Percentiles rank a stretch among this genome's conserved stretches.
These are phyloP conservation scores for Pascua guehoae DNA, from an alignment of 1,284 basidiomycete genomes.

Conservation along the genomic window DNA sequence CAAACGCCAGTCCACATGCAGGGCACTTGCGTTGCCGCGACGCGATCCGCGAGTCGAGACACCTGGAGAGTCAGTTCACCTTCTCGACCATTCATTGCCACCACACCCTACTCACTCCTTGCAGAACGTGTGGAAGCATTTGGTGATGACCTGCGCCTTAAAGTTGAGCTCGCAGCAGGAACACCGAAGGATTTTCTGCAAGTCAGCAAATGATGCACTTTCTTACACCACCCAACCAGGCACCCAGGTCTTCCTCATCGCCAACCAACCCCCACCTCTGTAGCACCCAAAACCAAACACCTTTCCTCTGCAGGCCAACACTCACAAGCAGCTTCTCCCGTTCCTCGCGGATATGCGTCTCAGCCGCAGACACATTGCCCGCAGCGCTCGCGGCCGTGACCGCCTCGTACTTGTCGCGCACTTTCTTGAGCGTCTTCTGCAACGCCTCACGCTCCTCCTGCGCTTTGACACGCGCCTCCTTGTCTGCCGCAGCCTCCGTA, in stretches of 20 bases:
- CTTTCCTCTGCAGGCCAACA: constrained; percentile 5
- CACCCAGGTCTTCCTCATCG: neutral
- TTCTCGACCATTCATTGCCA: constrained; percentile 1
- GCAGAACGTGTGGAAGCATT: constrained; percentile 75
- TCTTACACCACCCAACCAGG: too few species aligned
- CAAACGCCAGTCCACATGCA: constrained; percentile 79
- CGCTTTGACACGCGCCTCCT: constrained; percentile 33
- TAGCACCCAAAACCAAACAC: too few species aligned
- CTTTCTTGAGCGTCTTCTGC: constrained; percentile 35
- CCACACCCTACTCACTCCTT: constrained; percentile 58
- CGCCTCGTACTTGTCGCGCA: constrained; percentile 44
- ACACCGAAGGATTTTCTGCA: constrained; percentile 80
- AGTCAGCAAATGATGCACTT: neutral
- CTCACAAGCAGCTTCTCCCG: constrained; percentile 67
- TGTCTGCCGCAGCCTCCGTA: constrained; percentile 39
- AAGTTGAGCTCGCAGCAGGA: constrained; percentile 83
- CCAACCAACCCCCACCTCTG: neutral
- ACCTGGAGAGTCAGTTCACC: constrained; percentile 31
- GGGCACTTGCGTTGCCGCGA: constrained; percentile 96
- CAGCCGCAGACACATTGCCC: constrained; percentile 48
- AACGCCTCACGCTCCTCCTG: constrained; percentile 48
- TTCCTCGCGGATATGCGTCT: constrained; percentile 54
- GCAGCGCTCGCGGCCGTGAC: constrained; percentile 25
- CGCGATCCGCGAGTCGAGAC: constrained; percentile 81
- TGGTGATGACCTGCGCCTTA: constrained; percentile 80